Evolutionary conservation across 306 rosid species (phyloP).

Genomic region (Vicia villosa): DNA sequence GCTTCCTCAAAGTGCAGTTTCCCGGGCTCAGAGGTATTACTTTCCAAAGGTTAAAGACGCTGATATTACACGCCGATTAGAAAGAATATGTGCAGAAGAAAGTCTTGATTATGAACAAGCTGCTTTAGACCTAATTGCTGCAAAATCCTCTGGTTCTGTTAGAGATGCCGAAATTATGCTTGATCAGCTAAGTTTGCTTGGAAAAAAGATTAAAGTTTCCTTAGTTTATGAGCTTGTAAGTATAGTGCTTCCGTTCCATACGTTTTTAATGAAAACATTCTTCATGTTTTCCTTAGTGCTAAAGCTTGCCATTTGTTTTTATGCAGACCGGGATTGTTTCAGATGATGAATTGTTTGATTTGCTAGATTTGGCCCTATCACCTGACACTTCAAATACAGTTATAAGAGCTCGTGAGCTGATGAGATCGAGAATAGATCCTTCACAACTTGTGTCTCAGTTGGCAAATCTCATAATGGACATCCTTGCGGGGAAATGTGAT

Average conservation of each 20-base stretch:
- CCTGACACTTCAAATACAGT: conserved; percentile 82
- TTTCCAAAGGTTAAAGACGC: conserved; percentile 73
- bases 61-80: conserved; percentile 63
- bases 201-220: conserved; percentile 61
- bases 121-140: conserved; percentile 70
- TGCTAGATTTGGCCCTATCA: conserved; percentile 87
- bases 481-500: conserved; percentile 71
- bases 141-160: conserved; percentile 75
- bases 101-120: conserved; percentile 68
- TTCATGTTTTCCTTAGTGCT: conserved; percentile 16
- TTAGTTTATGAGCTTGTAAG: conserved; percentile 81
- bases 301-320: conserved; percentile 28
- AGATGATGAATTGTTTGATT: conserved; percentile 75
- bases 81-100: conserved; percentile 62
- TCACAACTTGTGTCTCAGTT: conserved; percentile 81
- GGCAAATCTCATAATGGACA: conserved; percentile 87
- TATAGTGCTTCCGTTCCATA: conserved; percentile 26
- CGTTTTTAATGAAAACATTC: not conserved
- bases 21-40: conserved; percentile 71
- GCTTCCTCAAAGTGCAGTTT: conserved; percentile 69
- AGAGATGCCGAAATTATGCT: conserved; percentile 96
- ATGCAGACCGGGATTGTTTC: conserved; percentile 81
- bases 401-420: conserved; percentile 72
- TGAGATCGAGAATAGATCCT: conserved; percentile 83
- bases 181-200: conserved; percentile 88